phyloP scores from a whole-genome alignment of 176 grass and related monocot species.

The Phragmites australis region DNA sequence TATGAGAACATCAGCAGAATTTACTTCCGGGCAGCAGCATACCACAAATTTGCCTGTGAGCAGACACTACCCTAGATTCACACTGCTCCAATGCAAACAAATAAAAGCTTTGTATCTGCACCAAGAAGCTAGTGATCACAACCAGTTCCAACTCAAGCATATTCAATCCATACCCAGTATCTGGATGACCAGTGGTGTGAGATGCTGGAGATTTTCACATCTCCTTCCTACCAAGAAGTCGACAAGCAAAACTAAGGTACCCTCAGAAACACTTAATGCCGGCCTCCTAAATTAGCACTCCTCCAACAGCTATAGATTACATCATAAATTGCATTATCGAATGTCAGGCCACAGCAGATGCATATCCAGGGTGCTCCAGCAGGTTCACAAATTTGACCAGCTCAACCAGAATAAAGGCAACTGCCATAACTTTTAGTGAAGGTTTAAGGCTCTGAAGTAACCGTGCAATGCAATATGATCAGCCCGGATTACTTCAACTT shows the following conservation, averaged over 20 bases:
- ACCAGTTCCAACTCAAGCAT: constrained; percentile 22
- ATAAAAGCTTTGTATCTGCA: background rate
- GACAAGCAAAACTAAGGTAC: constrained; percentile 23
- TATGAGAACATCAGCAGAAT: constrained; percentile 32
- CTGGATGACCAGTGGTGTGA: constrained; percentile 13
- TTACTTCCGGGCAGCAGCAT: constrained; percentile 16
- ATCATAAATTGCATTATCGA: constrained; percentile 20
- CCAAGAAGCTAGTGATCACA: constrained; percentile 10
- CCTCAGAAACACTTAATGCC: constrained; percentile 7
- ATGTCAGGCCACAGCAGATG: constrained; percentile 24
- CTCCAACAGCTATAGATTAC: constrained; percentile 27
- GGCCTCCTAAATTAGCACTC: constrained; percentile 25
- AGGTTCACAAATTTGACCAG: constrained; percentile 36
- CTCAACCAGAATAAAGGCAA: constrained; percentile 39
- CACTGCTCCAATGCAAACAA: constrained; percentile 29
- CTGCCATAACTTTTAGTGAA: background rate
- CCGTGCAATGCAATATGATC: constrained; percentile 4
- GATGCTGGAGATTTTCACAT: constrained; percentile 22
- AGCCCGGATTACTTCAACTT: constrained; percentile 22
- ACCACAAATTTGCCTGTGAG: constrained; percentile 24
- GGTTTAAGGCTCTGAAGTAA: constrained; percentile 21
- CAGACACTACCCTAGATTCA: constrained; percentile 40
- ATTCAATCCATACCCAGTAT: background rate
- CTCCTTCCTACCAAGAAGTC: constrained; percentile 10
- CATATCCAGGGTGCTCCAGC: constrained; percentile 22